These are phyloP conservation scores for Podosphaera aphanis DNA, from an alignment of 2,329 filamentous ascomycete genomes.

Conservation along the genomic window DNA sequence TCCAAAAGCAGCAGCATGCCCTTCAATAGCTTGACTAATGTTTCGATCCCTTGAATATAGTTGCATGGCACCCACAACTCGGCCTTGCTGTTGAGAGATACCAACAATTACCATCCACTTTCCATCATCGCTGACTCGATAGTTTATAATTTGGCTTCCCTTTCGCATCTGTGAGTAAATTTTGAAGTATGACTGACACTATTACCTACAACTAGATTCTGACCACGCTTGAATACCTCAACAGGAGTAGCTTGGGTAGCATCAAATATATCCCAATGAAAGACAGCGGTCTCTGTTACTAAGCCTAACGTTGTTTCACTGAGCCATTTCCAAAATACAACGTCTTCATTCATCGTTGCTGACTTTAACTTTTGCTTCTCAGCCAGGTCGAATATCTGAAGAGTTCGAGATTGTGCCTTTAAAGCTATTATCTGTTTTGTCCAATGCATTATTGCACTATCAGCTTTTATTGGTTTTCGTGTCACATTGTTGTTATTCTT, in stretches of 20 bases:
- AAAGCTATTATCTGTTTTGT: slow-evolving; percentile 85
- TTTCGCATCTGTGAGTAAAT: slow-evolving; percentile 17
- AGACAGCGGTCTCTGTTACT: slow-evolving; percentile 75
- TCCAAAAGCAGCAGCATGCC: slow-evolving; percentile 86
- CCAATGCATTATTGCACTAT: slow-evolving; percentile 99
- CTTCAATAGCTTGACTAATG: slow-evolving; percentile 94
- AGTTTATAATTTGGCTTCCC: slow-evolving; percentile 99
- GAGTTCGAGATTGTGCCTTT: slow-evolving; percentile 77
- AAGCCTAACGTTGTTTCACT: slow-evolving; percentile 71
- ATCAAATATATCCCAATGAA: slow-evolving; percentile 96
- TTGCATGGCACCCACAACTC: slow-evolving; percentile 90
- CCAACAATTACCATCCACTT: slow-evolving; percentile 98
- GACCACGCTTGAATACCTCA: slow-evolving; percentile 86
- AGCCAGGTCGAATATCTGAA: slow-evolving; percentile 92
- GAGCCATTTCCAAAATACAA: slow-evolving; percentile 99
- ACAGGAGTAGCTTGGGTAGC: slow-evolving; percentile 52
- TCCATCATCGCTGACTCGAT: slow-evolving; percentile 80
- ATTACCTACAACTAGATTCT: slow-evolving; percentile 54
- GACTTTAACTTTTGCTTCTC: slow-evolving; percentile 94
- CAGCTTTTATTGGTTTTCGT: slow-evolving; percentile 86
- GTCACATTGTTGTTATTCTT: slow-evolving; percentile 95
- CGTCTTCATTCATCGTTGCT: slow-evolving; percentile 85
- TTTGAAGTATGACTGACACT: background rate
- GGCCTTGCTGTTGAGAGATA: slow-evolving; percentile 78
- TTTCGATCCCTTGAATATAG: slow-evolving; percentile 88